Conservation (phyloP, 257 asterid genomes). For the Solanum pennellii region DNA sequence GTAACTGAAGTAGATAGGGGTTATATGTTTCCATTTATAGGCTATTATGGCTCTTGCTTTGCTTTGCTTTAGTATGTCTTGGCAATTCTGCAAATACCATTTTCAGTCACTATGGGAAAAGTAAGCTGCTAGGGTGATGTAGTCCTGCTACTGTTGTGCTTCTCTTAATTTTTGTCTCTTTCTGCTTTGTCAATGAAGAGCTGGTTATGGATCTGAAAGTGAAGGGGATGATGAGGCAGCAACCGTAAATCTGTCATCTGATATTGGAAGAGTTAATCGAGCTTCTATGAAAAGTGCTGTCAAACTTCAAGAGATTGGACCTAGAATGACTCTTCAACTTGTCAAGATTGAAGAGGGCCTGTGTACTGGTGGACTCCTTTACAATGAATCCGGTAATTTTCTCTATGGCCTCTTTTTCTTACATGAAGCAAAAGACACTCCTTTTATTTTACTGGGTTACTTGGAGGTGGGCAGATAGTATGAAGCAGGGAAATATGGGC, state of each 20-base stretch:
- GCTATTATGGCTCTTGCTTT: not conserved
- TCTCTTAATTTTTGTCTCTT: not conserved
- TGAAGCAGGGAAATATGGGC: not conserved
- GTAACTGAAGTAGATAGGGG: not conserved
- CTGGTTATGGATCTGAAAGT: constrained; percentile 95
- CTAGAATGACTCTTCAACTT: constrained; percentile 80
- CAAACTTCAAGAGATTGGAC: constrained; percentile 90
- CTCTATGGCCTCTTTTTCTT: not conserved
- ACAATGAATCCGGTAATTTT: constrained; percentile 11
- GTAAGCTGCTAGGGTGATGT: not conserved
- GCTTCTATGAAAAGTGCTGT: constrained; percentile 83
- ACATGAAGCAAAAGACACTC: not conserved
- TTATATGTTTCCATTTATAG: not conserved
- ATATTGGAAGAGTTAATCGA: constrained; percentile 68
- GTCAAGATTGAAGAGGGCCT: constrained; percentile 69
- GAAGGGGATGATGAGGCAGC: constrained; percentile 93
- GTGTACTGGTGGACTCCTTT: constrained; percentile 66
- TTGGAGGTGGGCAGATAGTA: not conserved
- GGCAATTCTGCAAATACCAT: not conserved
- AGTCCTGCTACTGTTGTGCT: not conserved
- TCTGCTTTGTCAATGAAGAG: constrained; percentile 29
- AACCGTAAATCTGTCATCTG: constrained; percentile 56
- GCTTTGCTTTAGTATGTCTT: not conserved
- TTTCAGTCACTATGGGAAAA: not conserved
- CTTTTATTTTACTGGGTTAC: not conserved